Conservation (phyloP, 192 early-diverging fungal species). For the Podila minutissima region DNA sequence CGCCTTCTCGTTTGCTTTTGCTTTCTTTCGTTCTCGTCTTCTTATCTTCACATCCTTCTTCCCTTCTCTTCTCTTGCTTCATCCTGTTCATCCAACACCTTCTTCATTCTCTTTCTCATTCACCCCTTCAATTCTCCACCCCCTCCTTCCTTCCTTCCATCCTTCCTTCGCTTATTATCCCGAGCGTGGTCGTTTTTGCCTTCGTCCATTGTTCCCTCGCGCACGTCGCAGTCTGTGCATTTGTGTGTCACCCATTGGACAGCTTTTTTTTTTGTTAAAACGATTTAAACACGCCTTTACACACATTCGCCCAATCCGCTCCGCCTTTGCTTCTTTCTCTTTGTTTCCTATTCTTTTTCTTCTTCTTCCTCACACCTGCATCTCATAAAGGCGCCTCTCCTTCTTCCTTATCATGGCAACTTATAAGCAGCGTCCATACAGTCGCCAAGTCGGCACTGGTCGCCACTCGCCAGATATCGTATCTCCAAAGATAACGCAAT, state of each 20-base stretch:
- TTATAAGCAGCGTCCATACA: slow-evolving; percentile 21
- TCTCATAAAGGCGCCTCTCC: background rate
- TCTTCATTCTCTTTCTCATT: background rate
- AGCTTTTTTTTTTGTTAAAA: background rate
- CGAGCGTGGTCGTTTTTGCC: too few species aligned
- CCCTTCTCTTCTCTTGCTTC: too few species aligned
- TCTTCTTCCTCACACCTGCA: background rate
- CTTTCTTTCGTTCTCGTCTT: too few species aligned
- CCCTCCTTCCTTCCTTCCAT: too few species aligned
- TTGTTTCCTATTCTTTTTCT: slow-evolving; percentile 1
- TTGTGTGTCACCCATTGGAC: background rate
- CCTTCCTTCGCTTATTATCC: too few species aligned
- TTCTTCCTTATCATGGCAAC: slow-evolving; percentile 14
- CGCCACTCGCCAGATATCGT: background rate
- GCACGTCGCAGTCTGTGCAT: too few species aligned
- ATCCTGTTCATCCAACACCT: too few species aligned
- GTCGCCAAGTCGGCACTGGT: slow-evolving; percentile 4
- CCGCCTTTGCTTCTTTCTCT: background rate
- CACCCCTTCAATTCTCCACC: background rate
- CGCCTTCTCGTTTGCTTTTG: too few species aligned
- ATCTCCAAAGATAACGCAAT: background rate
- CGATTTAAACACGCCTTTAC: background rate
- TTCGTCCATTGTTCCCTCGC: too few species aligned
- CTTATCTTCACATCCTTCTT: background rate
- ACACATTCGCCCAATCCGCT: background rate